Base-by-base conservation (phyloP, 2,329 filamentous ascomycete species). In the Penicillium janthinellum region DNA sequence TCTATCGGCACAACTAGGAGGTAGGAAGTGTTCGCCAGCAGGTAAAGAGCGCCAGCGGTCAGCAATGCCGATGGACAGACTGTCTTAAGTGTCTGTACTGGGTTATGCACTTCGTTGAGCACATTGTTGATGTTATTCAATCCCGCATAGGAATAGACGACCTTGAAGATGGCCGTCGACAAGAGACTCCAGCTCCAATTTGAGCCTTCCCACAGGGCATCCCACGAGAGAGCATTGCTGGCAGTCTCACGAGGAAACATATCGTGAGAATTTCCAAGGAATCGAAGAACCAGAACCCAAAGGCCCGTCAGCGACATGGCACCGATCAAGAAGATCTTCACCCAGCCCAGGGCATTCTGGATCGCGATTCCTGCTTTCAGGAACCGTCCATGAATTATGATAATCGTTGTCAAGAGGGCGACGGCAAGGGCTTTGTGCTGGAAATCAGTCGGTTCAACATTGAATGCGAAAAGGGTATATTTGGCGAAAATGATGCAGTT, bases 401-500 rank as follows among this genome's bases (percentile, higher is more conserved):
- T 88, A 8, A 89, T 81, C 0, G 72, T 70, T 0, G 84, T 85
- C 20, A 90, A 73, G 3, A 89, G 73, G 0, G 77, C 82, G 0
- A 85, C 79, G 0, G 86, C 86, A 7, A 90, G 76, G 0, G 76
- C 68, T 67, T 88, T 88, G 15, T 83, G 79, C 28, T 82, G 72
- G 12, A 79, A 64, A 49, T 85, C 84, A 1, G 78, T 81, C 0
- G 83, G 79, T 38, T 84, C 75, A 4, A 81, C 66, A 2, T 81
- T 82, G 14, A 86, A 74, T 0, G 86, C 86, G 64, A 88, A 89
- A 0, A 88, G 75, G 0, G 83, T 78, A 61, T 90, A 90, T 63
- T 88, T 85, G 54, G 85, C 86, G 64, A 89, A 90, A 0, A 90
- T 82, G 54, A 91, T 85, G 69, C 87, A 89, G 69, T 90, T 90